These are phyloP conservation scores for Gossypium herbaceum DNA, from an alignment of 345 rosid species.

Conservation along the genomic window DNA sequence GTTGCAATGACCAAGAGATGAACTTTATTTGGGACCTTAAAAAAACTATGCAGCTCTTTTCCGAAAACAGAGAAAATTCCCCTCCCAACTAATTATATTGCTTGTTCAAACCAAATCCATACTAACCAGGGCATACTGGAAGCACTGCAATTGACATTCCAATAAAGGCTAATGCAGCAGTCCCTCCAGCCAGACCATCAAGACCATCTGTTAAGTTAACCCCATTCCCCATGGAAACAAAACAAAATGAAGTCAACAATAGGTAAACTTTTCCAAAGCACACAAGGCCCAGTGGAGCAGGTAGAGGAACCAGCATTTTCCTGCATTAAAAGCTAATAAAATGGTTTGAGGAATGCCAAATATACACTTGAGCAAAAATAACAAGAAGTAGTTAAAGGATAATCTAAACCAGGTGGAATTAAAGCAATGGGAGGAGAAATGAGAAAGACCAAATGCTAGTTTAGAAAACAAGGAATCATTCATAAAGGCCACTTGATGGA, in stretches of 20 bases:
- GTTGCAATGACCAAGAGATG: background rate
- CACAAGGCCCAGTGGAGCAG: conserved; percentile 75
- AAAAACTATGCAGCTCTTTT: background rate
- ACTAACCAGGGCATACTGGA: conserved; percentile 86
- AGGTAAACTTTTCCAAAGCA: conserved; percentile 62
- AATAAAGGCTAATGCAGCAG: conserved; percentile 71
- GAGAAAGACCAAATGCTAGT: background rate
- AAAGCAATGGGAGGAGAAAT: background rate
- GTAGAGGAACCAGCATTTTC: conserved; percentile 81
- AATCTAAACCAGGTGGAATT: background rate
- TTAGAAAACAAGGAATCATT: background rate
- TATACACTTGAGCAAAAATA: background rate
- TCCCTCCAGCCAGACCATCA: conserved; percentile 84
- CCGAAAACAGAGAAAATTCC: background rate
- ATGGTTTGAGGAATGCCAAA: background rate
- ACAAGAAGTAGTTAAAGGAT: background rate
- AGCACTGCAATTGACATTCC: conserved; percentile 89
- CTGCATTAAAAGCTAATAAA: conserved; percentile 37
- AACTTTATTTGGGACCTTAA: background rate
- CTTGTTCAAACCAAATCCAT: conserved; percentile 6
- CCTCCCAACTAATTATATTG: background rate
- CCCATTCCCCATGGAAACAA: conserved; percentile 81
- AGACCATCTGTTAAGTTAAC: conserved; percentile 71
- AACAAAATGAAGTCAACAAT: conserved; percentile 66
- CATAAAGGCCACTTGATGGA: background rate